Percentiles rank a stretch among this genome's conserved stretches.
Conservation (phyloP, 768 basidiomycete species). For the Xerocomus spinulosus region DNA sequence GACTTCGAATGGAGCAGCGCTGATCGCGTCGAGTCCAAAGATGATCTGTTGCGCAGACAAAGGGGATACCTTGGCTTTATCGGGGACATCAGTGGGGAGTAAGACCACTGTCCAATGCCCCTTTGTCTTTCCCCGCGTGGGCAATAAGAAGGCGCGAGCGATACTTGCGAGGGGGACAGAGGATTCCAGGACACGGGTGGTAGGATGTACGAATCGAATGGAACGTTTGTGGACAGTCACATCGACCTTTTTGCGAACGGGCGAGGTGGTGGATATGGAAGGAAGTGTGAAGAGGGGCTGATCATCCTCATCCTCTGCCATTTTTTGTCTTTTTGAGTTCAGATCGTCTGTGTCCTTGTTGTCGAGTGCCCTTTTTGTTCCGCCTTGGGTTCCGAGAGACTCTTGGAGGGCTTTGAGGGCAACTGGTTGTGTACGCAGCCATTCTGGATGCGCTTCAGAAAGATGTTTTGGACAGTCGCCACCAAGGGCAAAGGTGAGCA, state of each 20-base stretch:
- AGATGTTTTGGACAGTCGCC: slow-evolving; percentile 21
- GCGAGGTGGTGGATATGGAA: slow-evolving; percentile 44
- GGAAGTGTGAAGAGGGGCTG: slow-evolving; percentile 55
- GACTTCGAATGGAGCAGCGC: slow-evolving; percentile 42
- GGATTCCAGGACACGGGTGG: slow-evolving; percentile 46
- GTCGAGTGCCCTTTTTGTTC: slow-evolving; percentile 25
- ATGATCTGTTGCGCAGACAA: slow-evolving; percentile 52
- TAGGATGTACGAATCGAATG: slow-evolving; percentile 50
- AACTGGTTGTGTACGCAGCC: slow-evolving; percentile 22
- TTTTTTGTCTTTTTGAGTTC: slow-evolving; percentile 20
- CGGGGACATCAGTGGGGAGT: slow-evolving; percentile 46
- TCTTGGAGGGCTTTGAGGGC: slow-evolving; percentile 21
- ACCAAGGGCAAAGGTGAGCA: slow-evolving; percentile 31
- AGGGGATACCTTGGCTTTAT: slow-evolving; percentile 37
- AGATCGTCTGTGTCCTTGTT: slow-evolving; percentile 9
- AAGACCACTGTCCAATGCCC: slow-evolving; percentile 71
- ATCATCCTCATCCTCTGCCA: slow-evolving; percentile 30
- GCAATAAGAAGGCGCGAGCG: slow-evolving; percentile 63
- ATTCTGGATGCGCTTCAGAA: slow-evolving; percentile 14
- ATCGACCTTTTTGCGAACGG: slow-evolving; percentile 36
- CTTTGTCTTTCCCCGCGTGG: slow-evolving; percentile 68
- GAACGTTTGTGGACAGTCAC: slow-evolving; percentile 50
- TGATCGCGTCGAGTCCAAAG: slow-evolving; percentile 64
- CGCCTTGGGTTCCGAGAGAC: slow-evolving; percentile 2
- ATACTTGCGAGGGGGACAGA: slow-evolving; percentile 47